Evolutionary conservation across 2,329 filamentous ascomycete genomes (phyloP), one percentile per base, ranked within the genome.

Genomic region (Blastomyces gilchristii): DNA sequence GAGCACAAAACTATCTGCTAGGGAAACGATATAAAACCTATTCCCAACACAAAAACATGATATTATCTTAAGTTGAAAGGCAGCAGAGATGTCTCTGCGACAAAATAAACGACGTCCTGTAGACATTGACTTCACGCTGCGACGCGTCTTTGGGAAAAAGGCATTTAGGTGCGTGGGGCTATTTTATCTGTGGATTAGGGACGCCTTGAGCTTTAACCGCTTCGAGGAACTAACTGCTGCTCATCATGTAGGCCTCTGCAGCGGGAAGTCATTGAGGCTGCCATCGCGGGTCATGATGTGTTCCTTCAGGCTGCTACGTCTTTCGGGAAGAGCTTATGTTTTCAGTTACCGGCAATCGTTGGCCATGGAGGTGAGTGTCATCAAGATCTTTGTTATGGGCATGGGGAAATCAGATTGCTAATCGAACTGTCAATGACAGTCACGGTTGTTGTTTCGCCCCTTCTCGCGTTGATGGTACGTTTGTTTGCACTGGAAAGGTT

Each of bases 271-370:
- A 93, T 97, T 62, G 81, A 83, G 63, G 89, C 90, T 8, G 89
- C 90, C 2, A 81, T 97, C 9, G 85, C 88, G 63, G 88, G 90
- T 18, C 82, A 92, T 66, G 93, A 97, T 86, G 88, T 97, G 53
- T 97, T 96, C 71, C 83, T 97, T 0, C 93, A 97, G 75, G 93
- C 93, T 28, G 79, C 79, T 2, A 81, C 79, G 4, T 81, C 79
- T 0, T 97, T 97, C 65, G 94, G 94, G 50, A 99, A 99, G 73
- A 97, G 93, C 1, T 80, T 99, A 2, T 99, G 94, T 74, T 99
- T 97, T 73, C 95, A 99, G 74, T 79, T 99, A 12, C 95, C 94
- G 16, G 90, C 94, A 1, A 86, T 97, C 41, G 87, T 96, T 63
- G 88, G 93, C 70, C 85, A 87, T 74, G 93, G 93, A 67, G 91